Base-by-base conservation (phyloP, 148 eudicot species). In the Nyssa sinensis region DNA sequence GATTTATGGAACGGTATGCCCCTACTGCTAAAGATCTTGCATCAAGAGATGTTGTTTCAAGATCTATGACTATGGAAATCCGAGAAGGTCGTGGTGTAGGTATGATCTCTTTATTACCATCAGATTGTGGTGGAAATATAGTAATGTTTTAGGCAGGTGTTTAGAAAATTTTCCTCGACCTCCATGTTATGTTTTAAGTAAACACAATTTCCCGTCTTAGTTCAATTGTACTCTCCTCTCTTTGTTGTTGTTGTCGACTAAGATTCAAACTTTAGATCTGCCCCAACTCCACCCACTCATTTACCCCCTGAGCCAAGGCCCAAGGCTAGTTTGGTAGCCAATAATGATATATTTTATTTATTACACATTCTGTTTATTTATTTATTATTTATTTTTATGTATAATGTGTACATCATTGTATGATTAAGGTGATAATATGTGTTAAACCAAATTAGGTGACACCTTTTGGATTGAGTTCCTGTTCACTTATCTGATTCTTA, bases 41-140 rank as follows among this genome's bases (percentile, higher is more conserved):
- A 55, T 95, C 99, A 29, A 86, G 99, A 75, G 99, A 95, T 74
- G 91, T 95, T 67, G 99, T 95, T 75, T 95, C 97, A 17, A 88
- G 99, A 78, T 95, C 99, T 59, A 95, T 95, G 99, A 95, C 99
- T 16, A 93, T 95, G 99, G 99, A 95, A 84, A 95, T 95, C 76
- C 91, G 99, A 62, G 99, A 95, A 85, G 99, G 99, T 23, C 99
- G 99, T 83, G 99, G 99, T 84, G 99, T 95, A 66, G 99, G 99
- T 95, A 88, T 74, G 88, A 69, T 53, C 53, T 27, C 49, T 25
- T 59, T 11, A 27, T 13, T 5, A 39, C 12, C 1, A 17, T n/a
- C 32, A 17, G 21, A 13, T 3, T 62, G 19, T 44, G 3, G 25
- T 30, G 1, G 65, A n/a, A 17, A 3, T n/a, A 55, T 55, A 55